Conservation (phyloP, 1,139 yeast species). For the Tardiomyces depauwii region DNA sequence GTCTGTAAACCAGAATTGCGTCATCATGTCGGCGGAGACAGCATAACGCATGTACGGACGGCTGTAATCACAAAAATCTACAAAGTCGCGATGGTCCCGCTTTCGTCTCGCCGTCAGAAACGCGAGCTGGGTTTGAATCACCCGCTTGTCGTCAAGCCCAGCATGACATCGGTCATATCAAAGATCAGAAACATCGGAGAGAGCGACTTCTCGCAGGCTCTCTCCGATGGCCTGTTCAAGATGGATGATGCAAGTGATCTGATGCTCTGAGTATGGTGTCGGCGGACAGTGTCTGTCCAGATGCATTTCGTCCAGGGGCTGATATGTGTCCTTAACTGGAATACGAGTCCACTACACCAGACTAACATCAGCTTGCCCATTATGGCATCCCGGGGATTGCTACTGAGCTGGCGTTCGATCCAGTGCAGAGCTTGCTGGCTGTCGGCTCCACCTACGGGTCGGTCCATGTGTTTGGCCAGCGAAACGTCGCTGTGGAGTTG, state of each 20-base stretch:
- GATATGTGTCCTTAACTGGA: no score
- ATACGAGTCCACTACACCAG: no score
- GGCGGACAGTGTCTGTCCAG: no score
- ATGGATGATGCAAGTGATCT: constrained; percentile 17
- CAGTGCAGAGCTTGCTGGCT: constrained; percentile 79
- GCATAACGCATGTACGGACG: neutral
- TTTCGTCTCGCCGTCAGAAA: no score
- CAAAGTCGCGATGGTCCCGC: neutral
- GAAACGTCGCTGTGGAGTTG: constrained; percentile 66
- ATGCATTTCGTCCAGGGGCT: no score
- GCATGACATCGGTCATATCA: constrained; percentile 18
- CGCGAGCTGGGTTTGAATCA: no score
- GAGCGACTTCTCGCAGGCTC: constrained; percentile 22
- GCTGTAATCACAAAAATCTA: neutral
- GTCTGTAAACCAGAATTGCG: no score
- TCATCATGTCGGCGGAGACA: no score
- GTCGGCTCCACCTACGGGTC: constrained; percentile 61
- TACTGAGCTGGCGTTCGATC: constrained; percentile 67
- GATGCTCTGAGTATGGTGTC: no score
- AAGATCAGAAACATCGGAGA: constrained; percentile 17
- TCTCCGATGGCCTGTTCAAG: constrained; percentile 27
- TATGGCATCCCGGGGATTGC: constrained; percentile 53
- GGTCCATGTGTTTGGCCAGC: constrained; percentile 74
- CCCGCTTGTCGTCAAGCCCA: no score
- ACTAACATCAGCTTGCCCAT: constrained; percentile 27